phyloP scores from a whole-genome alignment of 108 stramenopile species.

The Phaeodactylum tricornutum region DNA sequence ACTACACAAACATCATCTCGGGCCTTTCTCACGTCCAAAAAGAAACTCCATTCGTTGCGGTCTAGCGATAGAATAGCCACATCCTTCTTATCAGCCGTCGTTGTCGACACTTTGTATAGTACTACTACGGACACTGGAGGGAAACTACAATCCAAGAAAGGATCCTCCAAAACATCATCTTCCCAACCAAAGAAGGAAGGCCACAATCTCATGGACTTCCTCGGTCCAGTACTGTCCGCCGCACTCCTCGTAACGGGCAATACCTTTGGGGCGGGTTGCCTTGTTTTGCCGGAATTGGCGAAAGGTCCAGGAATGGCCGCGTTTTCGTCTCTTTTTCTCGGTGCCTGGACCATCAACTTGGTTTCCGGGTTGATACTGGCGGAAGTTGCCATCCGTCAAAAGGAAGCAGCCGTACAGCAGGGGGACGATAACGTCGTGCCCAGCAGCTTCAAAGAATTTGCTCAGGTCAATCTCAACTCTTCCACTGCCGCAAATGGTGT shows the following conservation, averaged over 20 bases:
- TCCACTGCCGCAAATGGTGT: constrained; percentile 25
- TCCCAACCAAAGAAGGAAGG: not conserved
- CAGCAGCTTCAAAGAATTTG: constrained; percentile 64
- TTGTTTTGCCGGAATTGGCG: constrained; percentile 53
- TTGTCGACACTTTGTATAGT: too few relatives aligned
- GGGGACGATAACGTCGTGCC: constrained; percentile 22
- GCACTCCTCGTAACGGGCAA: constrained; percentile 61
- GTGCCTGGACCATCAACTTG: constrained; percentile 51
- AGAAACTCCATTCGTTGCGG: too few relatives aligned
- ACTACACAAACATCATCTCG: too few relatives aligned
- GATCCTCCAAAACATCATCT: not conserved
- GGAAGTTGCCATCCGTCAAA: constrained; percentile 60
- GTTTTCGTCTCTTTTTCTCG: constrained; percentile 34
- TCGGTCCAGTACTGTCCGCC: constrained; percentile 26
- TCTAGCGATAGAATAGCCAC: too few relatives aligned
- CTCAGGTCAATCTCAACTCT: constrained; percentile 31
- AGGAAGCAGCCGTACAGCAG: constrained; percentile 24
- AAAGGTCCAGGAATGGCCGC: constrained; percentile 40
- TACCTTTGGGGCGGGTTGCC: constrained; percentile 63
- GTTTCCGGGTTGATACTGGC: constrained; percentile 60
- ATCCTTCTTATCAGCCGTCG: too few relatives aligned
- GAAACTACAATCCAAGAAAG: too few relatives aligned
- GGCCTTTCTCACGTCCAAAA: too few relatives aligned
- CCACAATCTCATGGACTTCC: not conserved
- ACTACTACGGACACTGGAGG: too few relatives aligned